phyloP scores from a whole-genome alignment of 202 grass and related monocot genomes.

The Elaeis oleifera region DNA sequence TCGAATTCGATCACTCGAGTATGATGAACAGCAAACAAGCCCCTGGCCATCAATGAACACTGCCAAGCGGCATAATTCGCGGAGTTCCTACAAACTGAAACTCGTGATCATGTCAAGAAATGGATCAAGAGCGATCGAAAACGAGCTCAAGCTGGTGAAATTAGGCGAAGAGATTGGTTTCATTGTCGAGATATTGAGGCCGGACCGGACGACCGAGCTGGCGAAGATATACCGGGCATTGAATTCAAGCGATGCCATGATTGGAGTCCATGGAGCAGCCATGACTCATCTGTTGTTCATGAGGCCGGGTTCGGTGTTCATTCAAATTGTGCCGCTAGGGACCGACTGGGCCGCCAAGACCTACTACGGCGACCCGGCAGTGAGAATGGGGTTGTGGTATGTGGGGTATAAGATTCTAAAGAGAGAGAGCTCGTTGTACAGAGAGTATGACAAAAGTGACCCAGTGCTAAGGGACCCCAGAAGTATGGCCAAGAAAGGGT shows the following conservation, averaged over 20 bases:
- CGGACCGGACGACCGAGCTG: constrained; percentile 48
- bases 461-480: constrained; percentile 62
- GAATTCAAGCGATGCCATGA: constrained; percentile 68
- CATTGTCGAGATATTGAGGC: constrained; percentile 49
- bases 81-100: constrained; percentile 9
- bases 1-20: constrained; percentile 40
- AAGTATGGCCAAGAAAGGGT: constrained; percentile 42
- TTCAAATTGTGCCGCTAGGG: constrained; percentile 85
- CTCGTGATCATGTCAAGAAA: constrained; percentile 61
- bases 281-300: constrained; percentile 97
- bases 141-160: constrained; percentile 37
- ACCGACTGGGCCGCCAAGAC: constrained; percentile 64
- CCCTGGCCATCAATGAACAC: constrained; percentile 6
- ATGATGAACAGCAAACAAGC: constrained; percentile 17
- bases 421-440: constrained; percentile 66
- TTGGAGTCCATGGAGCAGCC: constrained; percentile 87
- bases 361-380: constrained; percentile 71
- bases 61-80: neutral
- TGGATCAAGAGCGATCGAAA: constrained; percentile 66
- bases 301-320: constrained; percentile 61
- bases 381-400: constrained; percentile 51
- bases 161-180: constrained; percentile 42
- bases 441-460: constrained; percentile 47
- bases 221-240: constrained; percentile 61
- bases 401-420: constrained; percentile 66